These are phyloP conservation scores for Cutaneotrichosporon dermatis DNA, from an alignment of 1,284 basidiomycete species.

Conservation along the genomic window DNA sequence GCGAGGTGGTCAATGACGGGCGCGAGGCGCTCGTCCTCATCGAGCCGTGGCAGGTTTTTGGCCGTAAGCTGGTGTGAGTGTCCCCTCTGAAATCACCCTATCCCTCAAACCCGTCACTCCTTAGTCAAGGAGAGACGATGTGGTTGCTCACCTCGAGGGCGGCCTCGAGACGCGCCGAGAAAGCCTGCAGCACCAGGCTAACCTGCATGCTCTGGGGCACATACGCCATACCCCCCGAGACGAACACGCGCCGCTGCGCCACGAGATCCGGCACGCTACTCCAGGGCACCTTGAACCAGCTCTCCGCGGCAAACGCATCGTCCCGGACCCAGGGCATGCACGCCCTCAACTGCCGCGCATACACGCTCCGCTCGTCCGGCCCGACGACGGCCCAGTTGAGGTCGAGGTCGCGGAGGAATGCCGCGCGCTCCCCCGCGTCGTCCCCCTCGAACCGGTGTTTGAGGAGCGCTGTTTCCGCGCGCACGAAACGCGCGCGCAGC, in stretches of 20 bases:
- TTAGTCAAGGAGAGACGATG: no score
- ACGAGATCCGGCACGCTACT: conserved; percentile 90
- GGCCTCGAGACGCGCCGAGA: conserved; percentile 67
- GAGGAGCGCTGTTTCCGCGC: conserved; percentile 83
- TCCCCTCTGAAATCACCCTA: no score
- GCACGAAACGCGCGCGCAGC: conserved; percentile 79
- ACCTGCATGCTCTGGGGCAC: conserved; percentile 78
- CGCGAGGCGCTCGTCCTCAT: conserved; percentile 88
- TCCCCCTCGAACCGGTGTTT: conserved; percentile 75
- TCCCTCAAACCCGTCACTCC: no score
- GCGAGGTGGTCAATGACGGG: conserved; percentile 91
- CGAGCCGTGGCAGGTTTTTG: conserved; percentile 82
- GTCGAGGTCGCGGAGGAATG: conserved; percentile 68
- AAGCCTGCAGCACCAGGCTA: conserved; percentile 85
- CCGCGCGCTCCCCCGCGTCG: conserved; percentile 59
- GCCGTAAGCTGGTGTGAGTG: conserved; percentile 63
- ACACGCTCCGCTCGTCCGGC: conserved; percentile 7
- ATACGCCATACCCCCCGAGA: conserved; percentile 81
- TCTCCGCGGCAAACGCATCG: conserved; percentile 52
- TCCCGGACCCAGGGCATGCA: conserved; percentile 38
- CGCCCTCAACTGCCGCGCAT: conserved; percentile 56
- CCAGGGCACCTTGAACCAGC: conserved; percentile 60
- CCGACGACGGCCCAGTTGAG: conserved; percentile 72
- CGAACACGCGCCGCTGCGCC: conserved; percentile 73
- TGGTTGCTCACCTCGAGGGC: conserved; percentile 79